Evolutionary conservation across 2,329 filamentous ascomycete species (phyloP), one percentile per base, ranked within the genome.

Genomic region (Fusarium sp.): DNA sequence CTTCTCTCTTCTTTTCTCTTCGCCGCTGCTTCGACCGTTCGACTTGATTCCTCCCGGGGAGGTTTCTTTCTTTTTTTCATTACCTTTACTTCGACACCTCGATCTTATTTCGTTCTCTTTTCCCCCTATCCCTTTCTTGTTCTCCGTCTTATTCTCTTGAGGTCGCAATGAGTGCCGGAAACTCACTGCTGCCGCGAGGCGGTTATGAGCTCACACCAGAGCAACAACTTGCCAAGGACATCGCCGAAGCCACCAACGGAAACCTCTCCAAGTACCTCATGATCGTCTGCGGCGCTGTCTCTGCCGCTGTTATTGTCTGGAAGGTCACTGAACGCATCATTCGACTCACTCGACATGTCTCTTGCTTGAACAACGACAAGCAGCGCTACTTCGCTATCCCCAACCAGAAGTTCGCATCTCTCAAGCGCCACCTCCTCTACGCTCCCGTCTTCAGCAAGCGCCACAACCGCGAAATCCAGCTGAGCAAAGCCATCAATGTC

Each of bases 311-410:
- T 71, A 83, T 92, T 66, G 71, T 89, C 66, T 95, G 92, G 87
- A 88, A 90, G 63, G 77, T 90, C 66, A 79, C 82, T 54, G 84
- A 88, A 49, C 83, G 86, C 54, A 79, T 91, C 57, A 82, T 87
- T 58, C 87, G 85, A 69, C 90, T 96, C 74, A 82, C 94, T 36
- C 88, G 94, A 66, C 90, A 87, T 25, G 83, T 97, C 42, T 85
- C 91, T 40, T 93, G 90, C 74, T 85, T 97, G 69, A 90, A 87
- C 80, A 93, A 93, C 80, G 90, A 92, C 67, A 90, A 85, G 2
- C 94, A 97, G 77, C 84, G 87, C 63, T 97, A 93, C 81, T 97
- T 94, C 76, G 85, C 89, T 43, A 81, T 82, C 23, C 85, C 91
- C 8, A 83, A 82, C 9, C 70, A 76, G 15, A 82, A 80, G 40